Evolutionary conservation across 2,329 filamentous ascomycete genomes (phyloP), one percentile per base, ranked within the genome.

Genomic region (Verticillium isaacii): DNA sequence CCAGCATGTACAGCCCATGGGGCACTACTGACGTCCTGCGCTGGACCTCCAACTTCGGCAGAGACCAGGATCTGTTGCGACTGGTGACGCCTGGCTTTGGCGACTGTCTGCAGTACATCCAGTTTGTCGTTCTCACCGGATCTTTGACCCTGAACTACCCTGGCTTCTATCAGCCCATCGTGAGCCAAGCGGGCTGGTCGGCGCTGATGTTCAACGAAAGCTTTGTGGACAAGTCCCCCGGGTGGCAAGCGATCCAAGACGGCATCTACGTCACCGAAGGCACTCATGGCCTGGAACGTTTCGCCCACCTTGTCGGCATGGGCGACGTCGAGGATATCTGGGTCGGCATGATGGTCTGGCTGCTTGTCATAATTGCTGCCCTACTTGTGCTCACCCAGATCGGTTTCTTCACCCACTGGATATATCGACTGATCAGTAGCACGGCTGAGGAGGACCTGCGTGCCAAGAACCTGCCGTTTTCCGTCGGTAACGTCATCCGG

Each of bases 11-110:
- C 72, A 97, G 93, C 71, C 95, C 95, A 0, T 99, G 95, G 94
- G 95, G 95, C 23, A 91, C 92, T 1, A 87, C 87, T 8, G 91
- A 99, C 72, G 83, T 94, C 23, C 98, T 98, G 73, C 89, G 91
- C 67, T 99, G 94, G 93, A 93, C 92, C n/a, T 96, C 92, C 71
- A 99, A 99, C 73, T 98, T 96, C 73, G 95, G 95, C 39, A 88
- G 94, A 68, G 95, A 99, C 69, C 91, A 92, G 64, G 95, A 99
- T 76, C 80, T 97, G 66, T 81, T 99, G 60, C 88, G 95, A 61
- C 82, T 99, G 57, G 92, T 99, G 37, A 99, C 95, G 0, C 95
- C 95, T 5, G 95, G 95, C 1, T 98, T 99, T 72, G 93, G 92
- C 7, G 95, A 99, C 72, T 99, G 95, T 71, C 82, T 99, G 61